Evolutionary conservation across 345 rosid genomes (phyloP).

Genomic region (Pistacia integerrima): DNA sequence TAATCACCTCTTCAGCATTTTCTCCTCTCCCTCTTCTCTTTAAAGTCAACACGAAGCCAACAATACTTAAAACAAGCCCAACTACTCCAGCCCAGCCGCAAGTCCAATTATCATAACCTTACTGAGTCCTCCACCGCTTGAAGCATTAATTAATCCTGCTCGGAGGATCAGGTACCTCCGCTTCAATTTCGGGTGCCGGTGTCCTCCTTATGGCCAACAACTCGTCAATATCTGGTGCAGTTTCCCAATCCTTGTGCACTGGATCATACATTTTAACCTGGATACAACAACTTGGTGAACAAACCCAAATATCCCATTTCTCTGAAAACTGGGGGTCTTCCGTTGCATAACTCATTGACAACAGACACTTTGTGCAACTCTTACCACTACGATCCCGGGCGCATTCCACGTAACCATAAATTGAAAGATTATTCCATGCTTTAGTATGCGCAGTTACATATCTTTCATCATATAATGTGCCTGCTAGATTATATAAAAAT

Average conservation of each 20-base stretch:
- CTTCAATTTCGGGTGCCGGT: neutral
- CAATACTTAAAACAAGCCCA: neutral
- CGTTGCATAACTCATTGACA: neutral
- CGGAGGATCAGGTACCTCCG: neutral
- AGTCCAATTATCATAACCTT: neutral
- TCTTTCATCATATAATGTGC: neutral
- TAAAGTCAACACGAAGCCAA: neutral
- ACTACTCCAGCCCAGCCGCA: neutral
- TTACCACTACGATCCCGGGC: conserved; percentile 4
- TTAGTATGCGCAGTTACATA: neutral
- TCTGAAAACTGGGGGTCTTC: neutral
- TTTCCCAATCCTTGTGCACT: neutral
- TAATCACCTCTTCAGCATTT: neutral
- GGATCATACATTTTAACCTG: conserved; percentile 9
- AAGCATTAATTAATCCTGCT: neutral
- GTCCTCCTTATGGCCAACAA: neutral
- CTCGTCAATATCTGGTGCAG: neutral
- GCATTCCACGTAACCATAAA: conserved; percentile 20
- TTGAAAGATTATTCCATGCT: neutral
- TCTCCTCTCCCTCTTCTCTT: neutral
- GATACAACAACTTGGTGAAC: neutral
- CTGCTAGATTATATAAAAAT: neutral
- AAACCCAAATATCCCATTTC: neutral
- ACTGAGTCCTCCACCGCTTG: neutral
- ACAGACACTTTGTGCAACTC: neutral